Evolutionary conservation across 495 filamentous ascomycete species (phyloP).

Genomic region (Tuber magnatum): DNA sequence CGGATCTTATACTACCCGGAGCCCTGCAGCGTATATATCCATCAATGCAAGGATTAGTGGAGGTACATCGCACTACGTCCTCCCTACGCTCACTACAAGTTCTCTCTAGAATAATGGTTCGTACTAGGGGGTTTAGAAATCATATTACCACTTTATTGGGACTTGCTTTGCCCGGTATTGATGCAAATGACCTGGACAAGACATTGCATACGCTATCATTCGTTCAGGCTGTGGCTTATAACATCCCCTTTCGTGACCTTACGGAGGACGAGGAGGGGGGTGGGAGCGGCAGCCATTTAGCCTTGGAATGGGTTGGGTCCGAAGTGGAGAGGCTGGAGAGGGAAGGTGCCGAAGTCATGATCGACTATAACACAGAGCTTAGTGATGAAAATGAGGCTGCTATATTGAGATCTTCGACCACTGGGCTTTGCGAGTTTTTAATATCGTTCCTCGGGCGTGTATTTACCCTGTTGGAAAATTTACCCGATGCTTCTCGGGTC

Average conservation of each 20-base stretch:
- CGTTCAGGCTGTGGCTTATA: slow-evolving; percentile 90
- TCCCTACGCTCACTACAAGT: slow-evolving; percentile 84
- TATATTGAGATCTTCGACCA: slow-evolving; percentile 92
- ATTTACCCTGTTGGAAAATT: slow-evolving; percentile 89
- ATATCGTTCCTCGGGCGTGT: slow-evolving; percentile 84
- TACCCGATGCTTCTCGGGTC: slow-evolving; percentile 80
- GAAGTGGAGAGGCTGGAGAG: slow-evolving; percentile 90
- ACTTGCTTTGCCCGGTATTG: slow-evolving; percentile 86
- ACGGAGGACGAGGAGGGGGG: slow-evolving; percentile 61
- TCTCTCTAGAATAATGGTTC: slow-evolving; percentile 78
- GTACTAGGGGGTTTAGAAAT: slow-evolving; percentile 85
- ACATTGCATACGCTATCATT: slow-evolving; percentile 89
- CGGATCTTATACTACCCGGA: slow-evolving; percentile 84
- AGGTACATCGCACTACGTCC: slow-evolving; percentile 93
- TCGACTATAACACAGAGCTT: slow-evolving; percentile 78
- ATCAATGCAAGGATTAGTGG: slow-evolving; percentile 88
- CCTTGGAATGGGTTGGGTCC: slow-evolving; percentile 85
- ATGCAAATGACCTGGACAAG: slow-evolving; percentile 96
- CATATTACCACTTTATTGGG: slow-evolving; percentile 90
- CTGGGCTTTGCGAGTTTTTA: slow-evolving; percentile 85
- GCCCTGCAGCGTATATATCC: slow-evolving; percentile 95
- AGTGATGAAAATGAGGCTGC: slow-evolving; percentile 78
- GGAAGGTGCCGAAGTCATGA: slow-evolving; percentile 71
- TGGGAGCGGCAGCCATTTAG: slow-evolving; percentile 58
- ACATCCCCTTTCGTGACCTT: slow-evolving; percentile 81